Evolutionary conservation across 441 rosid species (phyloP).

Genomic region (Eutrema salsugineum): DNA sequence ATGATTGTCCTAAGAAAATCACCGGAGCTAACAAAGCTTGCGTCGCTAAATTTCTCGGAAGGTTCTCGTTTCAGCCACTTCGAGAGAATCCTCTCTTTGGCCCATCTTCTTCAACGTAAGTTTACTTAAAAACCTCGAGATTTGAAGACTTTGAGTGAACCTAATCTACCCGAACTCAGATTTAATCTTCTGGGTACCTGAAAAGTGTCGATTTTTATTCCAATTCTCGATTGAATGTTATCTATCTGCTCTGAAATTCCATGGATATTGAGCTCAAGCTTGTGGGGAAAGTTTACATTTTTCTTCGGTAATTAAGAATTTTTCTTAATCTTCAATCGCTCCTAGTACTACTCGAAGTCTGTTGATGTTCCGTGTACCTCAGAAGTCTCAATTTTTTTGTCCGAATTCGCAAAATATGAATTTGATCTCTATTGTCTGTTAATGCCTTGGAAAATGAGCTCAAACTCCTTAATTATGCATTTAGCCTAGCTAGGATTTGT

Average conservation of each 20-base stretch:
- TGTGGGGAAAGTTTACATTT: constrained; percentile 1
- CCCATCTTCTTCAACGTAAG: constrained; percentile 86
- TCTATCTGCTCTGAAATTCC: neutral
- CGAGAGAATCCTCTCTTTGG: constrained; percentile 91
- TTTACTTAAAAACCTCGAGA: neutral
- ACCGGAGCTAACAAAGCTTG: constrained; percentile 45
- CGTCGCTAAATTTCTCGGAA: constrained; percentile 66
- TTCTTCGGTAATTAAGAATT: neutral
- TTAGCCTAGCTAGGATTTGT: neutral
- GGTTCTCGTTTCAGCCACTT: constrained; percentile 82
- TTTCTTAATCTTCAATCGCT: neutral
- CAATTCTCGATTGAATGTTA: neutral
- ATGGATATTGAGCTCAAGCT: neutral
- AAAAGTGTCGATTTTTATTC: neutral
- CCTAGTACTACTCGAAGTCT: neutral
- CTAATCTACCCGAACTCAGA: neutral
- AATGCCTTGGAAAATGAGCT: neutral
- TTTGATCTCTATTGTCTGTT: neutral
- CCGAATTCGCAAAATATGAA: neutral
- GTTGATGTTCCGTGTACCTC: neutral
- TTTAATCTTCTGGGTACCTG: constrained; percentile 14
- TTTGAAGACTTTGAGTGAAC: neutral
- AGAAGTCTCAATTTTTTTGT: neutral
- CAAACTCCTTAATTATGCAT: neutral
- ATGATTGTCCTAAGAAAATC: constrained; percentile 75